Evolutionary conservation across 495 filamentous ascomycete species (phyloP).

Genomic region (Hypoxylon fragiforme): DNA sequence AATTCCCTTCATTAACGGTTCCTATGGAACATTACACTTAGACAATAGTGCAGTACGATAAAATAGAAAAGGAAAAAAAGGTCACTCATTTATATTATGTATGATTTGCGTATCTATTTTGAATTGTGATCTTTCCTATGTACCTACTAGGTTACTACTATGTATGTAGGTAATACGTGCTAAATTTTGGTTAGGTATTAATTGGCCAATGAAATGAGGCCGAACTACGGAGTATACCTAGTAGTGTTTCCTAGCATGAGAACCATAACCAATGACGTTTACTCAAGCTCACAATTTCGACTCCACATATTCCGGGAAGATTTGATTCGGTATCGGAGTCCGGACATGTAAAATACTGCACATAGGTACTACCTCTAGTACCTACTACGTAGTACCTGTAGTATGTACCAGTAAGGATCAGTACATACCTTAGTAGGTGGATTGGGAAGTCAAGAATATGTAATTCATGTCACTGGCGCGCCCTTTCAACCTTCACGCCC

Average conservation of each 20-base stretch:
- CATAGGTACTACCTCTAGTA: too few relatives aligned
- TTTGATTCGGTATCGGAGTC: background rate
- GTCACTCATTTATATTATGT: slow-evolving; percentile 30
- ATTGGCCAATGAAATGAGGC: background rate
- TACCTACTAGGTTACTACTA: background rate
- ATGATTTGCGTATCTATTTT: background rate
- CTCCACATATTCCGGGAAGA: too few relatives aligned
- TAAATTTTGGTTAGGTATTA: background rate
- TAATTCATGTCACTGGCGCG: background rate
- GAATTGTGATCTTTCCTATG: background rate
- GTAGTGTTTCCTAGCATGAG: background rate
- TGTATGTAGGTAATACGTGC: background rate
- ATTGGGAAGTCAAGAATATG: background rate
- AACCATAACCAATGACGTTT: background rate
- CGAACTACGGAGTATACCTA: background rate
- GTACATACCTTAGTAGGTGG: too few relatives aligned
- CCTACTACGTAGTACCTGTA: too few relatives aligned
- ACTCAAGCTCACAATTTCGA: too few relatives aligned
- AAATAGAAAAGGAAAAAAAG: too few relatives aligned
- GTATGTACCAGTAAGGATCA: too few relatives aligned
- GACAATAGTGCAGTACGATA: slow-evolving; percentile 28
- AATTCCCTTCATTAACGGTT: slow-evolving; percentile 25
- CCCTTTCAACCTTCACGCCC: background rate
- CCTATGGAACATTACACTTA: slow-evolving; percentile 9
- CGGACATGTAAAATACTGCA: too few relatives aligned